Percentiles rank a stretch among this genome's conserved stretches.
phyloP scores from a whole-genome alignment of 768 basidiomycete genomes.

The Pisolithus tinctorius region DNA sequence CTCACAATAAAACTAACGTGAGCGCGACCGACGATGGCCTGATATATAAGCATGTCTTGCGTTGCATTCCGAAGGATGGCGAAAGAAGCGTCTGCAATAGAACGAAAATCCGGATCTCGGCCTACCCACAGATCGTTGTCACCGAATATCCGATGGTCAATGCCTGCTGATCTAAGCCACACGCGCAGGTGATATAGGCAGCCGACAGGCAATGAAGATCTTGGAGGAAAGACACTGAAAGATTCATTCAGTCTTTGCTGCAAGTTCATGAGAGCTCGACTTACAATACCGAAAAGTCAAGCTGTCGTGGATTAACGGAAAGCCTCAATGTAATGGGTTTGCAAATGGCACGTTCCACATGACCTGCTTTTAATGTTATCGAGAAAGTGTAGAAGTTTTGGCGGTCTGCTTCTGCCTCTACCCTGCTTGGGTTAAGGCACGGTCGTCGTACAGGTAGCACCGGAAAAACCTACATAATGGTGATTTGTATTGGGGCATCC shows the following conservation, averaged over 20 bases:
- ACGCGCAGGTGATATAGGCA: constrained; percentile 54
- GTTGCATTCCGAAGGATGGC: constrained; percentile 40
- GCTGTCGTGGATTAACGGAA: constrained; percentile 43
- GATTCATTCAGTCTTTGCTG: background rate
- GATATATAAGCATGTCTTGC: constrained; percentile 44
- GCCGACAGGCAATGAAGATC: constrained; percentile 44
- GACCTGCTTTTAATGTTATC: constrained; percentile 47
- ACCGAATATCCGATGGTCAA: constrained; percentile 58
- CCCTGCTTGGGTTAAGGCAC: constrained; percentile 16
- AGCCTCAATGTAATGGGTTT: constrained; percentile 42
- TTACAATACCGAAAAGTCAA: constrained; percentile 62
- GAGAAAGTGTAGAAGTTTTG: constrained; percentile 41
- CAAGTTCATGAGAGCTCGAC: constrained; percentile 7
- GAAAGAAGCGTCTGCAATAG: constrained; percentile 51
- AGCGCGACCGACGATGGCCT: constrained; percentile 49
- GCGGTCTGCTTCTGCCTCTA: constrained; percentile 22
- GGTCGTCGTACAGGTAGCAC: background rate
- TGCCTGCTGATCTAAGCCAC: constrained; percentile 52
- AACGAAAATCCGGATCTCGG: constrained; percentile 56
- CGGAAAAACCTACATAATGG: constrained; percentile 40
- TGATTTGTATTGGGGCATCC: constrained; percentile 39
- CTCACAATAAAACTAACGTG: constrained; percentile 49
- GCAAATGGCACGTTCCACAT: constrained; percentile 47
- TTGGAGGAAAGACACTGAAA: constrained; percentile 53
- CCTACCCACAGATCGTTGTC: constrained; percentile 63